A percentile compares a stretch with the other conserved stretches of the same genome.
Conservation (phyloP, 768 basidiomycete genomes). For the Agaricus subrufescens region DNA sequence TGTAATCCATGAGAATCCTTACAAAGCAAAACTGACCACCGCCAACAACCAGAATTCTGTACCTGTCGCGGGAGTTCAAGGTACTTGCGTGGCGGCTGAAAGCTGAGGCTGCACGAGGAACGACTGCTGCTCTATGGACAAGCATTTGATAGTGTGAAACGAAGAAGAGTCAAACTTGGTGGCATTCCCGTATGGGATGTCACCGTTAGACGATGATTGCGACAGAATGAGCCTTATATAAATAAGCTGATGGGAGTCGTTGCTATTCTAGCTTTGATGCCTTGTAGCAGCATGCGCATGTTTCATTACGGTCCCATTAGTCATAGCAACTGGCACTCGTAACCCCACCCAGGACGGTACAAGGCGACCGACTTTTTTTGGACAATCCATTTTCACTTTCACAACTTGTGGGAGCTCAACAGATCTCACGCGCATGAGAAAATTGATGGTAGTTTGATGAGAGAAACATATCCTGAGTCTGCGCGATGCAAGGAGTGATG, state of each 20-base stretch:
- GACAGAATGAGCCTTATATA: constrained; percentile 6
- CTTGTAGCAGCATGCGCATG: too few species aligned
- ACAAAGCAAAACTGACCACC: constrained; percentile 51
- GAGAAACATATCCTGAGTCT: background rate
- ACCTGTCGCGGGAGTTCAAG: constrained; percentile 43
- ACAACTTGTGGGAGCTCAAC: too few species aligned
- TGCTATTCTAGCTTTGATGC: too few species aligned
- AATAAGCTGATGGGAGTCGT: too few species aligned
- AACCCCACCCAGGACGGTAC: too few species aligned
- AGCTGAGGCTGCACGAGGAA: background rate
- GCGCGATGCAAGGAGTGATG: too few species aligned
- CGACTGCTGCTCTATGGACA: background rate
- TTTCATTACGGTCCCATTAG: too few species aligned
- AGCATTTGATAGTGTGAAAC: background rate
- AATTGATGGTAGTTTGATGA: background rate
- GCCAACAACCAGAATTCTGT: constrained; percentile 83
- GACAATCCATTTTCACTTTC: too few species aligned
- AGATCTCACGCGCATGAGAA: too few species aligned
- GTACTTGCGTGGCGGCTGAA: constrained; percentile 31
- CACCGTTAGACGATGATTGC: constrained; percentile 1
- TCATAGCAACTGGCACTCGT: too few species aligned
- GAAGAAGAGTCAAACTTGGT: background rate
- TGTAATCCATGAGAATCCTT: background rate
- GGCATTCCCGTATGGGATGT: background rate
- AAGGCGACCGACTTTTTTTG: too few species aligned